Evolutionary conservation across 2,329 filamentous ascomycete species (phyloP), one percentile per base, ranked within the genome.

Genomic region (Fusarium setosum): DNA sequence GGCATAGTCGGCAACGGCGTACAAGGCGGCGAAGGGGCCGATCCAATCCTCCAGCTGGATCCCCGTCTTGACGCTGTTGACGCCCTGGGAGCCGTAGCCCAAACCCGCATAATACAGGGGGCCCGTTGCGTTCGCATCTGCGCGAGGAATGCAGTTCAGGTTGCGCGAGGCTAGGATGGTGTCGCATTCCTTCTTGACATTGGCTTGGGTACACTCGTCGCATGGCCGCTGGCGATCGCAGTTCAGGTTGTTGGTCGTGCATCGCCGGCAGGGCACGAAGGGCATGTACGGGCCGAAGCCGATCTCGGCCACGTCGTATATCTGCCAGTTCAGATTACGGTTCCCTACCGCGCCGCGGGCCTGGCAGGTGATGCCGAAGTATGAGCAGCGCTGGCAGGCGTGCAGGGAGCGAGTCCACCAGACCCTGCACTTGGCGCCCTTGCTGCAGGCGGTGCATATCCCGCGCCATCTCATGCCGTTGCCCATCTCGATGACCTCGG

Each of bases 221-320:
- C 79, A 80, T 2, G 78, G 79, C 18, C 77, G 72, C 52, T 77
- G 76, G 2, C 74, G 73, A 45, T 80, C 79, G 57, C 79, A 80
- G 50, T 71, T 67, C 2, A 70, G 44, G 4, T 61, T 61, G 7
- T 38, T 66, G 1, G 52, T 34, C 5, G 48, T 13, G 61, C 76
- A 79, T n/a, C n/a, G 15, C 56, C 56, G 1, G 29, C 75, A 79
- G 1, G 59, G 55, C 11, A 59, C 35, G 56, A 73, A 78, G 11
- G 73, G 59, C 52, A 69, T 53, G 18, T 63, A 67, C 21, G 61
- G 57, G 6, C 76, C 76, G 42, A 76, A 74, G 41, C 76, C 76
- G 10, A 79, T 73, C 5, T 66, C 62, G 57, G 72, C 71, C 47
- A 78, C 51, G 55, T 74, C 68, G 29, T 70, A 70, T 17, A 76